Evolutionary conservation across 306 rosid species (phyloP).

Genomic region (Malus sylvestris): DNA sequence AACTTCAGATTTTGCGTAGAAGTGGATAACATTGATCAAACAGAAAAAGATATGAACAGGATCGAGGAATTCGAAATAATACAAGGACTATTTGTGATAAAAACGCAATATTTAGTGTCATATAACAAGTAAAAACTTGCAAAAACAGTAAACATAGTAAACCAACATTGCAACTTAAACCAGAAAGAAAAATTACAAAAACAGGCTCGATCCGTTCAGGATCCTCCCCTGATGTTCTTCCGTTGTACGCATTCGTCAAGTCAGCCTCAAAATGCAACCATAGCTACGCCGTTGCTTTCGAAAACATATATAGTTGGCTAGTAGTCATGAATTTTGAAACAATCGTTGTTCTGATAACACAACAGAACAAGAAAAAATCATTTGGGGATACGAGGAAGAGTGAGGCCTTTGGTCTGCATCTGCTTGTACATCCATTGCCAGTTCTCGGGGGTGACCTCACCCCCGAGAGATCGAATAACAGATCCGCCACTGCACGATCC

Average conservation of each 20-base stretch:
- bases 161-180: neutral
- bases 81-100: neutral
- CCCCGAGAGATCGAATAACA: conserved; percentile 82
- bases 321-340: neutral
- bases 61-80: too few species aligned
- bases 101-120: too few species aligned
- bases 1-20: too few species aligned
- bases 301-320: neutral
- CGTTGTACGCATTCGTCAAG: neutral
- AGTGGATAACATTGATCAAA: neutral
- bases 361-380: conserved; percentile 12
- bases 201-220: neutral
- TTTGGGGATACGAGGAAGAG: conserved; percentile 28
- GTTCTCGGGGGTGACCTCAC: conserved; percentile 72
- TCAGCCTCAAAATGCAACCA: conserved; percentile 10
- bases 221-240: neutral
- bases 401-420: conserved; percentile 66
- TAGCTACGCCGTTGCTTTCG: conserved; percentile 6
- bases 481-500: conserved; percentile 95
- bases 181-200: neutral
- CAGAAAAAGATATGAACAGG: too few species aligned
- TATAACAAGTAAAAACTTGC: neutral
- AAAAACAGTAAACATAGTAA: neutral
- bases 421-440: conserved; percentile 96
- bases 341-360: neutral